These are phyloP conservation scores for Nothomitra cinnamomea DNA, from an alignment of 2,329 filamentous ascomycete genomes.

Conservation along the genomic window DNA sequence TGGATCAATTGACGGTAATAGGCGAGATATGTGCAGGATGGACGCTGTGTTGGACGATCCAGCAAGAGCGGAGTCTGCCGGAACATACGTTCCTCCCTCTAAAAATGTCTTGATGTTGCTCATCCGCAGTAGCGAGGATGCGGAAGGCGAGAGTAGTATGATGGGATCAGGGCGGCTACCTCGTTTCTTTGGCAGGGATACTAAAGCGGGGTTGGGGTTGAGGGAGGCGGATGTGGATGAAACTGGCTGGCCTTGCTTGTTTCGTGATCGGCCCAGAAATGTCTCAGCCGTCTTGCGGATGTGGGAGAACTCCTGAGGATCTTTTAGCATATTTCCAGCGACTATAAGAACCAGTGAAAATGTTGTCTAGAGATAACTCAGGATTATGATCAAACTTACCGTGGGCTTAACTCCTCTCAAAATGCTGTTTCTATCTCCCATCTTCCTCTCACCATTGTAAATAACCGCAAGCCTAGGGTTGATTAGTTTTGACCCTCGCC, in stretches of 20 bases:
- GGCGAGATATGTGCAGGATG: slow-evolving; percentile 72
- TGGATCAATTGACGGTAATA: slow-evolving; percentile 52
- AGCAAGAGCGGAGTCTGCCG: slow-evolving; percentile 46
- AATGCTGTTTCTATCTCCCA: slow-evolving; percentile 82
- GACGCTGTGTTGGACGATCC: slow-evolving; percentile 49
- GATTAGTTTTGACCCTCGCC: slow-evolving; percentile 46
- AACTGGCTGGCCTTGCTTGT: slow-evolving; percentile 20
- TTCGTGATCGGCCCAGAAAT: slow-evolving; percentile 46
- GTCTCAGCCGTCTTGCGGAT: slow-evolving; percentile 70
- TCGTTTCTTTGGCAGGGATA: slow-evolving; percentile 23
- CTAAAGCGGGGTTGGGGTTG: slow-evolving; percentile 22
- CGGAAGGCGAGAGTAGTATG: slow-evolving; percentile 90
- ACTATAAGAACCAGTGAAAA: too few species aligned
- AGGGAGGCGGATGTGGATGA: slow-evolving; percentile 19
- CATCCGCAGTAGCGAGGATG: slow-evolving; percentile 85
- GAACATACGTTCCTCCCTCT: slow-evolving; percentile 63
- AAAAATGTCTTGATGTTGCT: slow-evolving; percentile 93
- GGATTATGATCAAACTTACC: too few species aligned
- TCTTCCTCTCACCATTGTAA: slow-evolving; percentile 77
- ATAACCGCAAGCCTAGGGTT: slow-evolving; percentile 76
- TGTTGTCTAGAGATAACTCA: too few species aligned
- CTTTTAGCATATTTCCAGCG: neutral
- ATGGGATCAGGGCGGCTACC: slow-evolving; percentile 56
- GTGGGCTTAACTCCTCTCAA: slow-evolving; percentile 77
- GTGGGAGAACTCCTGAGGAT: slow-evolving; percentile 73